phyloP scores from a whole-genome alignment of 2,329 filamentous ascomycete species.

The Penicillium sumatraense region DNA sequence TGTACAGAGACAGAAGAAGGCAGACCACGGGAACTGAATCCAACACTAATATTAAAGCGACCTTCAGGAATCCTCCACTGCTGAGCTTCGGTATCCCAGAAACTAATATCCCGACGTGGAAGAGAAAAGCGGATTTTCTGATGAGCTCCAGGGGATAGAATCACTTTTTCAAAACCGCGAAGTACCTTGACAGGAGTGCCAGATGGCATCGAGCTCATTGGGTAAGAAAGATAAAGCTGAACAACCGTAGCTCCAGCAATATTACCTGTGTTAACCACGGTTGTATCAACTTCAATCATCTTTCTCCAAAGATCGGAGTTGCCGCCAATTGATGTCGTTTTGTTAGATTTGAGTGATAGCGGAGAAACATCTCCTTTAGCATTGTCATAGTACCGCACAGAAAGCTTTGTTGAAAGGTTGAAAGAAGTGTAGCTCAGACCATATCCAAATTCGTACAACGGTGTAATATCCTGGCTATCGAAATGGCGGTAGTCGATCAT shows the following conservation, averaged over 20 bases:
- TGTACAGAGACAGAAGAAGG: background rate
- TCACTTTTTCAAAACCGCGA: constrained; percentile 10
- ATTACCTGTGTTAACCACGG: constrained; percentile 69
- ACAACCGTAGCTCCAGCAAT: constrained; percentile 72
- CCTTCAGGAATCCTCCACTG: background rate
- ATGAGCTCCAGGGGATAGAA: background rate
- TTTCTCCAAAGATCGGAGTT: constrained; percentile 28
- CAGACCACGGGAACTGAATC: background rate
- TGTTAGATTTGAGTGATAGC: too few relatives aligned
- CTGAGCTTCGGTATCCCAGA: background rate
- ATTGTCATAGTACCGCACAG: constrained; percentile 35
- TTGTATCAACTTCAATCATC: constrained; percentile 44
- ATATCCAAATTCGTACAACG: constrained; percentile 62
- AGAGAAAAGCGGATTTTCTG: background rate
- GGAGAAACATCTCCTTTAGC: too few relatives aligned
- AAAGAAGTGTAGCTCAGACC: constrained; percentile 64
- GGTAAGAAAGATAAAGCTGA: constrained; percentile 51
- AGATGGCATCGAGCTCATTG: background rate
- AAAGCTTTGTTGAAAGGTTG: too few relatives aligned
- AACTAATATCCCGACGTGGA: background rate
- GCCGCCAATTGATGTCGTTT: too few relatives aligned
- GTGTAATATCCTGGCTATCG: constrained; percentile 54
- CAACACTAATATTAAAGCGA: background rate
- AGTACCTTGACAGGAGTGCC: constrained; percentile 5
- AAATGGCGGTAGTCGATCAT: constrained; percentile 56